These are phyloP conservation scores for Moniliophthora roreri DNA, from an alignment of 1,284 basidiomycete species.

Conservation along the genomic window DNA sequence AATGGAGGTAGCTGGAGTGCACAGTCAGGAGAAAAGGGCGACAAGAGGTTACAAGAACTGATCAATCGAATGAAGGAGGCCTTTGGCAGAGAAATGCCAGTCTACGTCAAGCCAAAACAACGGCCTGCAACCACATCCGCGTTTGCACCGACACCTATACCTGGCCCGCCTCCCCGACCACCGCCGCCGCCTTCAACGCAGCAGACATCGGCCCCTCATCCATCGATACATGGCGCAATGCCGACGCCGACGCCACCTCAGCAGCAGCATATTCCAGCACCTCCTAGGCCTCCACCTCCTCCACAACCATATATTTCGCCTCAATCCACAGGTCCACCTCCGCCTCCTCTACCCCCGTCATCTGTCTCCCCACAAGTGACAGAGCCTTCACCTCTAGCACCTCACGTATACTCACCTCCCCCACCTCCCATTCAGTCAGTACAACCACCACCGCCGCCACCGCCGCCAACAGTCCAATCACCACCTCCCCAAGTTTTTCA, in stretches of 20 bases:
- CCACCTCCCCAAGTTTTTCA: constrained; percentile 18
- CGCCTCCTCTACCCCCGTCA: constrained; percentile 15
- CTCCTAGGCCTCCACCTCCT: constrained; percentile 18
- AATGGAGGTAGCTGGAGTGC: constrained; percentile 64
- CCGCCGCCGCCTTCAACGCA: constrained; percentile 9
- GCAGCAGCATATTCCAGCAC: constrained; percentile 8
- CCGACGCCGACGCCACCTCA: constrained; percentile 7
- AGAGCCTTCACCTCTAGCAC: no score
- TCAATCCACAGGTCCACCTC: constrained; percentile 15
- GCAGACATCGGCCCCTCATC: constrained; percentile 10
- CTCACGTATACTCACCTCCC: no score
- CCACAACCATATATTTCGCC: constrained; percentile 19
- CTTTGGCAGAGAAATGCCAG: constrained; percentile 86
- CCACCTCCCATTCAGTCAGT: no score
- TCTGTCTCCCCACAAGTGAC: constrained; percentile 7
- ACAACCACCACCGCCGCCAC: constrained; percentile 22
- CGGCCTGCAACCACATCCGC: constrained; percentile 8
- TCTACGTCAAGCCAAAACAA: constrained; percentile 81
- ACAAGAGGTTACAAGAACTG: constrained; percentile 69
- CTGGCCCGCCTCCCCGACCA: constrained; percentile 17
- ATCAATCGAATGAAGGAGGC: constrained; percentile 74
- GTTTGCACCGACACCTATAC: constrained; percentile 14
- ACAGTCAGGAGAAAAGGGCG: constrained; percentile 86
- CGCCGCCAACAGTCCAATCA: constrained; percentile 24
- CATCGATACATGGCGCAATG: constrained; percentile 13